Evolutionary conservation across 2,329 filamentous ascomycete genomes (phyloP), one percentile per base, ranked within the genome.

Genomic region (Fusarium sambucinum): DNA sequence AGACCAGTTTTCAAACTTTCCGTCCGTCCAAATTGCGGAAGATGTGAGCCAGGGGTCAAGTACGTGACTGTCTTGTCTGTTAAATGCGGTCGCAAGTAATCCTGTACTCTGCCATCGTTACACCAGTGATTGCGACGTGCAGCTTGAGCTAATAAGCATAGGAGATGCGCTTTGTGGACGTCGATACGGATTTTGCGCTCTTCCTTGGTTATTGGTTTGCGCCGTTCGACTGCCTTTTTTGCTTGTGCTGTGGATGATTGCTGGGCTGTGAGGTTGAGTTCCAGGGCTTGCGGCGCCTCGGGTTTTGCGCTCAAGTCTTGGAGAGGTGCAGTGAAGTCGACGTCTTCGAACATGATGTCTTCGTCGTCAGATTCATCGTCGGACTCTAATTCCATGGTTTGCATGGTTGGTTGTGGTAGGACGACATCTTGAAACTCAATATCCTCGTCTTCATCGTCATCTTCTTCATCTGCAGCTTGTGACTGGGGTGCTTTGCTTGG

Each of bases 121-220:
- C 94, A 97, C 93, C 95, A 97, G 55, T 87, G 83, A 75, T 98
- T 99, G 56, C 94, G 89, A 59, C 88, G 83, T 69, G 92, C 86
- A 17, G 90, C 86, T 77, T 98, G 93, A 12, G 89, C 88, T 17
- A 99, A 79, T 3, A 99, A 84, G 76, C 93, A 97, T 16, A 97
- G 81, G 1, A 98, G 69, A 79, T 99, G 94, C 64, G 89, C 83
- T 78, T 95, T 97, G 78, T 99, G 96, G n/a, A 94, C 84, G 52
- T 93, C 86, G 30, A 96, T 77, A 21, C 94, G 88, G 16, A 77
- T 80, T 42, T 80, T 79, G 64, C 81, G 86, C 70, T 90, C 87
- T 21, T 83, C 83, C 65, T 82, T 85, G 25, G 78, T 86, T 5
- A 88, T 79, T 3, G 84, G 82, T 71, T 84, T 89, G 51, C 84